Conservation (phyloP, 106 monocot species). For the Narthecium ossifragum region DNA sequence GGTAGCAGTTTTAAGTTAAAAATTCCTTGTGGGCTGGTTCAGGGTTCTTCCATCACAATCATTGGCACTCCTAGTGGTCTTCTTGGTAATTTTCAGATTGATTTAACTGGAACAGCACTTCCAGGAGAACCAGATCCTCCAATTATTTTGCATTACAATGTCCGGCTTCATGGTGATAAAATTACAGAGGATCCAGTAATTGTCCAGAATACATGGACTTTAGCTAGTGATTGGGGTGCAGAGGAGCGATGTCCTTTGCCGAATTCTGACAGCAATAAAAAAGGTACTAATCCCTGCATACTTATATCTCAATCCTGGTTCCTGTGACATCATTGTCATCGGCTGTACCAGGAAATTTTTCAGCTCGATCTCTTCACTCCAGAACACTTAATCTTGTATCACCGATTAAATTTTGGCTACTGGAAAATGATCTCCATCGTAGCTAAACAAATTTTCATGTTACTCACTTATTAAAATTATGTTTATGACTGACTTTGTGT, state of each 20-base stretch:
- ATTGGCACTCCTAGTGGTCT: conserved; percentile 81
- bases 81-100: conserved; percentile 75
- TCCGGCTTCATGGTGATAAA: conserved; percentile 86
- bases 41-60: conserved; percentile 87
- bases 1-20: conserved; percentile 41
- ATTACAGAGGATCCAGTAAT: conserved; percentile 91
- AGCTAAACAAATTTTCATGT: too few species aligned
- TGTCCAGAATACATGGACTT: conserved; percentile 95
- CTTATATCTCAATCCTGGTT: too few species aligned
- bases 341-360: too few species aligned
- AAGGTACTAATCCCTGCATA: conserved; percentile 48
- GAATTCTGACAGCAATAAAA: conserved; percentile 30
- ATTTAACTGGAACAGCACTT: conserved; percentile 56
- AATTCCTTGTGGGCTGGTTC: conserved; percentile 90
- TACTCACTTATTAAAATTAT: too few species aligned
- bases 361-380: too few species aligned
- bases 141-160: conserved; percentile 82
- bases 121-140: conserved; percentile 91
- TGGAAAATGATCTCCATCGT: too few species aligned
- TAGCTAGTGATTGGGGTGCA: conserved; percentile 68
- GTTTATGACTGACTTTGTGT: too few species aligned
- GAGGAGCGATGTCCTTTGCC: conserved; percentile 90
- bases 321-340: too few species aligned
- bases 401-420: too few species aligned
- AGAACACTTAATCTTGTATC: too few species aligned